Conservation (phyloP, 2,329 filamentous ascomycete genomes). For the Pseudogymnoascus sp. region DNA sequence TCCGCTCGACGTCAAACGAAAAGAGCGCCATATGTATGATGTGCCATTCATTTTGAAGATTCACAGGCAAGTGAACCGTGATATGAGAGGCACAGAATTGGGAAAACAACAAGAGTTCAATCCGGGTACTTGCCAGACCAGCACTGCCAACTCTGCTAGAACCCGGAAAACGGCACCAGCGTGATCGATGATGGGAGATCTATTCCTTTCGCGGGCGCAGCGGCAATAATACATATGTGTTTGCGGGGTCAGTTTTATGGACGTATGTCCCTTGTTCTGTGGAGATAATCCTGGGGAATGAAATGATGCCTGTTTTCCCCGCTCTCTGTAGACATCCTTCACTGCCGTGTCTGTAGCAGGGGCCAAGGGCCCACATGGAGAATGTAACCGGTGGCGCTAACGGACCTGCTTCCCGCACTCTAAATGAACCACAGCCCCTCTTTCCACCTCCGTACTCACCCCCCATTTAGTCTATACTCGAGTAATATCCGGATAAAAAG, state of each 20-base stretch:
- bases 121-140: not conserved
- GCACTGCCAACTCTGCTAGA: not conserved
- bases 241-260: not conserved
- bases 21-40: not conserved
- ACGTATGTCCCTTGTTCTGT: not conserved
- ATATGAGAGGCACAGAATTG: not conserved
- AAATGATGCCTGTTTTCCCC: not conserved
- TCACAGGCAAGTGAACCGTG: not conserved
- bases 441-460: not conserved
- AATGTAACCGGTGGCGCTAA: constrained; percentile 6
- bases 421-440: constrained; percentile 6
- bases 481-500: constrained; percentile 2
- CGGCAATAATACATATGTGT: not conserved
- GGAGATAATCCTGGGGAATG: not conserved
- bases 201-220: not conserved
- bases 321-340: not conserved
- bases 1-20: not conserved
- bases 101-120: not conserved
- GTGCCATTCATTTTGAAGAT: not conserved
- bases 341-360: not conserved
- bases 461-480: not conserved
- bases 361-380: not conserved
- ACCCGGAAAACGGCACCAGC: not conserved
- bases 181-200: not conserved
- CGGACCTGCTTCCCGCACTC: constrained; percentile 6